Conservation (phyloP, 2,329 filamentous ascomycete species). For the Fusarium domesticum region DNA sequence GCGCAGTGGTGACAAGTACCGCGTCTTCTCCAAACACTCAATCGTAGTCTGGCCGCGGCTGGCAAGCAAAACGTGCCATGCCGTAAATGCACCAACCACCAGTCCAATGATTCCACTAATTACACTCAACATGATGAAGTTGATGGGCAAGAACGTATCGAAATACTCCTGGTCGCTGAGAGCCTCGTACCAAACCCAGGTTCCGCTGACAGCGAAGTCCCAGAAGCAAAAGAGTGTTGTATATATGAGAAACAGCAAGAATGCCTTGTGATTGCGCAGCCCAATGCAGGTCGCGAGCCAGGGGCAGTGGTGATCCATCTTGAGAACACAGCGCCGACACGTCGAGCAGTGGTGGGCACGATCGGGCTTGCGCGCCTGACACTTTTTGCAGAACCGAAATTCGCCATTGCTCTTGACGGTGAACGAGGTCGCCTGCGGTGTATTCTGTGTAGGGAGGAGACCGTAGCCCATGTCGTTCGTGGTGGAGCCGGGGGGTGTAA, state of each 20-base stretch:
- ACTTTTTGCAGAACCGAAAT: slow-evolving; percentile 94
- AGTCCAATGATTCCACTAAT: slow-evolving; percentile 87
- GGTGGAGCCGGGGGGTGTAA: slow-evolving; percentile 79
- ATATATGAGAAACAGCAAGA: slow-evolving; percentile 88
- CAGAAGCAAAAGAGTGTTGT: slow-evolving; percentile 82
- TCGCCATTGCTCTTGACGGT: slow-evolving; percentile 92
- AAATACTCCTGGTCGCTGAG: slow-evolving; percentile 67
- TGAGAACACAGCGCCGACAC: slow-evolving; percentile 89
- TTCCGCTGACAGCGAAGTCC: slow-evolving; percentile 70
- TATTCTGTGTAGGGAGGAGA: slow-evolving; percentile 70
- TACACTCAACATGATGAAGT: slow-evolving; percentile 84
- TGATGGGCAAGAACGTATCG: slow-evolving; percentile 79
- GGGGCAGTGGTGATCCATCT: slow-evolving; percentile 99
- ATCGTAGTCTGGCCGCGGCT: slow-evolving; percentile 85
- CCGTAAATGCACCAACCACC: slow-evolving; percentile 83
- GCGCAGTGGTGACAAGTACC: slow-evolving; percentile 80
- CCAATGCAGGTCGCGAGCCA: slow-evolving; percentile 97
- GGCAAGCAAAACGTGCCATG: slow-evolving; percentile 85
- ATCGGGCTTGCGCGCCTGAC: slow-evolving; percentile 89
- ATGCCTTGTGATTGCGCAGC: slow-evolving; percentile 91
- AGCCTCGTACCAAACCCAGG: slow-evolving; percentile 85
- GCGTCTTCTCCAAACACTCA: slow-evolving; percentile 91
- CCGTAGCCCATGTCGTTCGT: slow-evolving; percentile 69
- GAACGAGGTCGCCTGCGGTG: slow-evolving; percentile 64
- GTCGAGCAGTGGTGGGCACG: slow-evolving; percentile 96